Percentiles rank a stretch among this genome's conserved stretches.
These are phyloP conservation scores for Gamsiella multidivaricata DNA, from an alignment of 192 early-diverging fungal genomes.

Conservation along the genomic window DNA sequence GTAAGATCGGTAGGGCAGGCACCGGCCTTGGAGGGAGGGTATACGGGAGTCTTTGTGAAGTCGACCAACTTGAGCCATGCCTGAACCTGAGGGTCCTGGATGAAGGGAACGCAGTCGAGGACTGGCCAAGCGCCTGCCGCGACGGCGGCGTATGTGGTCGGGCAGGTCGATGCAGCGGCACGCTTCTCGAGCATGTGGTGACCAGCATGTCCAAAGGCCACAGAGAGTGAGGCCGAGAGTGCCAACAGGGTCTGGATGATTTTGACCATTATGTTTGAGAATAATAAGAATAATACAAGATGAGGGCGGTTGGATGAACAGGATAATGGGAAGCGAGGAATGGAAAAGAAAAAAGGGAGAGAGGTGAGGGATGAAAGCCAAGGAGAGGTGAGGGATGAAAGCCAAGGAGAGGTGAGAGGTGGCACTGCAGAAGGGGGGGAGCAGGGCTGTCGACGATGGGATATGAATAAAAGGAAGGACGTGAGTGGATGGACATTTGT, in stretches of 20 bases:
- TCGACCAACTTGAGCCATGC: slow-evolving; percentile 58
- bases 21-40: slow-evolving; percentile 43
- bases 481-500: too few relatives aligned
- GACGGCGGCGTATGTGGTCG: background rate
- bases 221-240: slow-evolving; percentile 3
- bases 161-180: background rate
- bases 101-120: slow-evolving; percentile 23
- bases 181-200: slow-evolving; percentile 10
- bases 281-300: background rate
- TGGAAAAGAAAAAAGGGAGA: background rate
- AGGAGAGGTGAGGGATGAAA: background rate
- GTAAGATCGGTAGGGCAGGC: slow-evolving; percentile 16
- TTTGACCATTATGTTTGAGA: slow-evolving; percentile 6
- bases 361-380: background rate
- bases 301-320: background rate
- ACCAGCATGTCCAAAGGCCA: background rate
- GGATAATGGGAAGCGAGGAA: background rate
- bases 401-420: background rate
- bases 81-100: slow-evolving; percentile 35
- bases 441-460: too few relatives aligned
- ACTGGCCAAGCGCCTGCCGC: slow-evolving; percentile 11
- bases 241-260: background rate
- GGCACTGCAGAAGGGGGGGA: background rate
- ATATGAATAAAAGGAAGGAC: too few relatives aligned
- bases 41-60: slow-evolving; percentile 37